Conservation (phyloP, 192 early-diverging fungal genomes). For the Mortierella alpina region DNA sequence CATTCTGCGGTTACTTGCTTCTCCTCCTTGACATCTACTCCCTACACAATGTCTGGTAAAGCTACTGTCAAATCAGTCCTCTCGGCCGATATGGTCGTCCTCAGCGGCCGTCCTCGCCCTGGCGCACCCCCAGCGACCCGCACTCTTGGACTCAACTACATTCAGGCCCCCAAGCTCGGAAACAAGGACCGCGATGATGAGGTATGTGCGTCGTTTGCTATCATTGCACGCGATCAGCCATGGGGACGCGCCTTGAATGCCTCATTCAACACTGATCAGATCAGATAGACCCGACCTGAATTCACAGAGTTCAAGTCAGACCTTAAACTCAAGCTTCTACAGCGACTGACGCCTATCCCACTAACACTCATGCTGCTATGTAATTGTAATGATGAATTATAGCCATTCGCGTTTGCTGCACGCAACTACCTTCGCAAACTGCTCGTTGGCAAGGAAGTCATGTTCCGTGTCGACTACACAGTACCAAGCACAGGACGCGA, state of each 20-base stretch:
- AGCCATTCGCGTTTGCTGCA: conserved; percentile 86
- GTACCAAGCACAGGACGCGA: conserved; percentile 75
- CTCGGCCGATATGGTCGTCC: conserved; percentile 92
- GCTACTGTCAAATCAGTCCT: conserved; percentile 90
- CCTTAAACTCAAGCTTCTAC: neutral
- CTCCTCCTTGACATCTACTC: neutral
- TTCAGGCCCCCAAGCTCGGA: conserved; percentile 88
- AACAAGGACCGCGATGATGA: conserved; percentile 88
- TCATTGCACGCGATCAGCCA: neutral
- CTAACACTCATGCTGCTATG: neutral
- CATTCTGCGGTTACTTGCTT: neutral
- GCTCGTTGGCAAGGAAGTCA: conserved; percentile 90
- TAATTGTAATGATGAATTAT: neutral
- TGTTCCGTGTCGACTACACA: conserved; percentile 84
- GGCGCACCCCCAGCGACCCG: conserved; percentile 89
- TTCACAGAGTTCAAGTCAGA: neutral
- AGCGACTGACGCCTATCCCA: neutral
- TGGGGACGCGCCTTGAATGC: neutral
- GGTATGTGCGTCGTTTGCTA: conserved; percentile 51
- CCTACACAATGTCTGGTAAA: conserved; percentile 58
- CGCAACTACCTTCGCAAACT: conserved; percentile 90
- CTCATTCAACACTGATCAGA: conserved; percentile 13
- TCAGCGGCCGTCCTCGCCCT: conserved; percentile 81
- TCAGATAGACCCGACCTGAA: conserved; percentile 19
- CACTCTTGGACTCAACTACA: conserved; percentile 82